Evolutionary conservation across 1,139 yeast species (phyloP).

Genomic region (Zygoascus sp.): DNA sequence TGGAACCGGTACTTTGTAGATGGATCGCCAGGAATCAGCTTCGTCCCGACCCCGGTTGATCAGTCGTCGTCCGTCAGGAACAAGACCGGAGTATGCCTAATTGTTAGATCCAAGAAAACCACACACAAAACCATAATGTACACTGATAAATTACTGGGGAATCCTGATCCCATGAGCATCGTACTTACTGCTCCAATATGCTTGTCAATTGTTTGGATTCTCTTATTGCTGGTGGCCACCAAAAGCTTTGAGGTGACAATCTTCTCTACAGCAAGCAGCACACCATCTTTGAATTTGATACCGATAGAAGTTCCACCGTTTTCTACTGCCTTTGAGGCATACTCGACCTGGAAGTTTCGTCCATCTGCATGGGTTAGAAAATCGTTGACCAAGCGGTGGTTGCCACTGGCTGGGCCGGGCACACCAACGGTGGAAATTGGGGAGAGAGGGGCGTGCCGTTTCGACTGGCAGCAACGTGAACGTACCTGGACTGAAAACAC

Average conservation of each 20-base stretch:
- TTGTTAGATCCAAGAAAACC: background rate
- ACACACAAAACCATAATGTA: background rate
- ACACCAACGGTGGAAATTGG: no score
- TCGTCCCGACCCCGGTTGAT: conserved; percentile 92
- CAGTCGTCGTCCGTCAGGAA: conserved; percentile 95
- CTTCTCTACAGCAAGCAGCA: conserved; percentile 95
- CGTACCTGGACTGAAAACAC: conserved; percentile 57
- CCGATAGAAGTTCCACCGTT: conserved; percentile 96
- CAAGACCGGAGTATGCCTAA: conserved; percentile 72
- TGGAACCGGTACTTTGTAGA: conserved; percentile 72
- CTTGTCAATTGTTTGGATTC: conserved; percentile 88
- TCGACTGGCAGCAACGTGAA: no score
- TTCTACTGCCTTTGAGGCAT: conserved; percentile 96
- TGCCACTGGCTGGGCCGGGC: conserved; percentile 4
- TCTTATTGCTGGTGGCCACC: conserved; percentile 81
- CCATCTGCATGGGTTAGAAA: conserved; percentile 53
- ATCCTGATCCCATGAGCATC: no score
- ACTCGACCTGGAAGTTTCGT: conserved; percentile 96
- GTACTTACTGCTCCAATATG: conserved; percentile 80
- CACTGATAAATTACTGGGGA: no score
- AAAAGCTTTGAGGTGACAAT: conserved; percentile 79
- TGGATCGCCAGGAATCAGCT: conserved; percentile 71
- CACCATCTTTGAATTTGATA: conserved; percentile 85
- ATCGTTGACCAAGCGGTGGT: background rate
- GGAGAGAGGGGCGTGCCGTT: no score